phyloP scores from a whole-genome alignment of 2,329 filamentous ascomycete species.

The Colletotrichum costaricense region DNA sequence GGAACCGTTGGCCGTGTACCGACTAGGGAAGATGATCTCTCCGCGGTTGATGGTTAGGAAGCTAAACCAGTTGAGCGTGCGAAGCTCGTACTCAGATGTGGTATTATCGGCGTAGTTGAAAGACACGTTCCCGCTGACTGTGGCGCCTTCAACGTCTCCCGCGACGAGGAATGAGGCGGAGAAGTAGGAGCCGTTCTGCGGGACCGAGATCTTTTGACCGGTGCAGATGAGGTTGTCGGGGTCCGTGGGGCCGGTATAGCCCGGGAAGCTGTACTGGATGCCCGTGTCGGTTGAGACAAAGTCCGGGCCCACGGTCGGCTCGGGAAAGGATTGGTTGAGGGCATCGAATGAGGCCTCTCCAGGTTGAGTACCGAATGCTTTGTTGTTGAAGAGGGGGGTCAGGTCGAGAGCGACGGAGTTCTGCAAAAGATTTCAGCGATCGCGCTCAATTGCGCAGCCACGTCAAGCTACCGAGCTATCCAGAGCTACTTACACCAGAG shows the following conservation, averaged over 20 bases:
- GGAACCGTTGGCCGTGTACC: slow-evolving; percentile 51
- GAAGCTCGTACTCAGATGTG: slow-evolving; percentile 52
- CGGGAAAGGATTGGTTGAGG: slow-evolving; percentile 54
- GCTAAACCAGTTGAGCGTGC: slow-evolving; percentile 56
- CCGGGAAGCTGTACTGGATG: slow-evolving; percentile 53
- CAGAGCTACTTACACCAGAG: slow-evolving; percentile 11
- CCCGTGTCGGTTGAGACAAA: slow-evolving; percentile 55
- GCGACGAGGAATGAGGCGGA: slow-evolving; percentile 56
- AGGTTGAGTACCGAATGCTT: slow-evolving; percentile 55
- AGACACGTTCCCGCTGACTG: slow-evolving; percentile 52
- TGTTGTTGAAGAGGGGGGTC: slow-evolving; percentile 54
- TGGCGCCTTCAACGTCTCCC: slow-evolving; percentile 52
- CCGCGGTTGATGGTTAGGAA: slow-evolving; percentile 58
- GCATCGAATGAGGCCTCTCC: slow-evolving; percentile 59
- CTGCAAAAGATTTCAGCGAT: neutral
- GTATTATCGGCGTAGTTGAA: slow-evolving; percentile 55
- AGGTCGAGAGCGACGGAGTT: slow-evolving; percentile 11
- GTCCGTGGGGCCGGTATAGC: slow-evolving; percentile 47
- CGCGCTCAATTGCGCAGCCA: neutral
- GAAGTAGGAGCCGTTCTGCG: slow-evolving; percentile 47
- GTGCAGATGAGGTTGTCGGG: slow-evolving; percentile 58
- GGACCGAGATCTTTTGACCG: slow-evolving; percentile 51
- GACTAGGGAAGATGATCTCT: slow-evolving; percentile 55
- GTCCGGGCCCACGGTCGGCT: slow-evolving; percentile 43
- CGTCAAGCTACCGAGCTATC: neutral